Evolutionary conservation across 2,329 filamentous ascomycete genomes (phyloP).

Genomic region (Colletotrichum sansevieriae): DNA sequence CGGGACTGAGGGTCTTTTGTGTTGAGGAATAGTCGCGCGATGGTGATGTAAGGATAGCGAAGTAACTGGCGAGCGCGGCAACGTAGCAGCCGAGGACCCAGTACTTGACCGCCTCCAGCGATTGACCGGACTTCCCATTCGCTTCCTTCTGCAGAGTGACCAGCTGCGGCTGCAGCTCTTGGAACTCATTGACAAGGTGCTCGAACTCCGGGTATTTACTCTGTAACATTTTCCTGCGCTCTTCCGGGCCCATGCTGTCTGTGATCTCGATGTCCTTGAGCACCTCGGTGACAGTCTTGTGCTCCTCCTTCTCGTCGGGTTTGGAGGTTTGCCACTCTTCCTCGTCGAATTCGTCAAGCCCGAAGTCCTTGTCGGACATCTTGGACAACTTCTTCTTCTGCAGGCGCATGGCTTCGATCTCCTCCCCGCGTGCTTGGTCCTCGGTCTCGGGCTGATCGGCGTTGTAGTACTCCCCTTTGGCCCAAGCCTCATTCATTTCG

Average conservation of each 20-base stretch:
- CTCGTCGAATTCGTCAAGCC: conserved; percentile 79
- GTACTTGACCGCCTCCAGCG: conserved; percentile 78
- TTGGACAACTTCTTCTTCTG: conserved; percentile 91
- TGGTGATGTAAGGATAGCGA: conserved; percentile 89
- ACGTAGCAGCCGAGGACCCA: conserved; percentile 88
- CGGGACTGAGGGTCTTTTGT: conserved; percentile 75
- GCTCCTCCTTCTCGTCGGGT: conserved; percentile 62
- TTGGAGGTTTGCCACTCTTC: conserved; percentile 81
- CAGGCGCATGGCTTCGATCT: conserved; percentile 86
- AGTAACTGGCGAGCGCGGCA: conserved; percentile 90
- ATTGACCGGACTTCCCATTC: conserved; percentile 63
- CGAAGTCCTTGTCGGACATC: conserved; percentile 91
- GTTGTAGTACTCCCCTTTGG: conserved; percentile 93
- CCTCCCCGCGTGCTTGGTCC: conserved; percentile 85
- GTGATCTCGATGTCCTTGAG: conserved; percentile 86
- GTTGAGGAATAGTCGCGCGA: conserved; percentile 69
- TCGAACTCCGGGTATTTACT: conserved; percentile 94
- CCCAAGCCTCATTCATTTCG: conserved; percentile 81
- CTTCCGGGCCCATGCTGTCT: conserved; percentile 80
- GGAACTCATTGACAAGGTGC: conserved; percentile 83
- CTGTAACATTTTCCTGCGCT: conserved; percentile 81
- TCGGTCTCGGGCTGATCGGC: conserved; percentile 79
- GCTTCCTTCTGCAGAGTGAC: conserved; percentile 70
- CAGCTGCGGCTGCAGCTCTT: conserved; percentile 77
- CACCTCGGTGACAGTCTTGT: conserved; percentile 83